Conservation (phyloP, 148 eudicot genomes). For the Amaranthus palmeri region DNA sequence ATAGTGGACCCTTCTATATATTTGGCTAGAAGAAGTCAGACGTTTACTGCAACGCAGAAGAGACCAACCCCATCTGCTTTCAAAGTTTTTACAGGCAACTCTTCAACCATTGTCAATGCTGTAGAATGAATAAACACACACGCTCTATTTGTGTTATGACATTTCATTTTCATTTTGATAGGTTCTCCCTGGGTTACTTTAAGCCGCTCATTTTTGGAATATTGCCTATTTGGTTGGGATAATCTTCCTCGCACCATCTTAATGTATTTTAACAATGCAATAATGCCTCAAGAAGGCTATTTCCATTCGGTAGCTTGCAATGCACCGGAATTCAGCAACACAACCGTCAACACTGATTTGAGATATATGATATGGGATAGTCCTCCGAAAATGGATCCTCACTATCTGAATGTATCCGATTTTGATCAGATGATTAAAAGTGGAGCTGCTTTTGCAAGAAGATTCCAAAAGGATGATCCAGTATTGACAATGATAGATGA, state of each 20-base stretch:
- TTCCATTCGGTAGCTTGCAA: conserved; percentile 89
- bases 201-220: conserved; percentile 76
- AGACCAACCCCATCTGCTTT: conserved; percentile 78
- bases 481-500: conserved; percentile 69
- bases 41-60: conserved; percentile 74
- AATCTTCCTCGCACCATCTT: conserved; percentile 87
- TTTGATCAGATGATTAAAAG: conserved; percentile 71
- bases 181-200: conserved; percentile 89
- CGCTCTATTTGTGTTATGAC: conserved; percentile 1
- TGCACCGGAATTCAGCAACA: conserved; percentile 71
- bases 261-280: conserved; percentile 73
- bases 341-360: conserved; percentile 71
- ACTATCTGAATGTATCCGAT: conserved; percentile 47
- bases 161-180: conserved; percentile 23
- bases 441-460: conserved; percentile 90
- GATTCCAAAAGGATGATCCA: conserved; percentile 54
- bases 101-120: not conserved
- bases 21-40: conserved; percentile 73
- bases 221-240: conserved; percentile 78
- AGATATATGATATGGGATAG: conserved; percentile 93
- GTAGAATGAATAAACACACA: not conserved
- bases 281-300: conserved; percentile 81
- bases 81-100: conserved; percentile 78
- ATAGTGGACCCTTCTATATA: conserved; percentile 91
- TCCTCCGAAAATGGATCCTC: conserved; percentile 96